A percentile compares a stretch with the other conserved stretches of the same genome.
Conservation (phyloP, 2,329 filamentous ascomycete species). For the Mycocentrospora acerina region DNA sequence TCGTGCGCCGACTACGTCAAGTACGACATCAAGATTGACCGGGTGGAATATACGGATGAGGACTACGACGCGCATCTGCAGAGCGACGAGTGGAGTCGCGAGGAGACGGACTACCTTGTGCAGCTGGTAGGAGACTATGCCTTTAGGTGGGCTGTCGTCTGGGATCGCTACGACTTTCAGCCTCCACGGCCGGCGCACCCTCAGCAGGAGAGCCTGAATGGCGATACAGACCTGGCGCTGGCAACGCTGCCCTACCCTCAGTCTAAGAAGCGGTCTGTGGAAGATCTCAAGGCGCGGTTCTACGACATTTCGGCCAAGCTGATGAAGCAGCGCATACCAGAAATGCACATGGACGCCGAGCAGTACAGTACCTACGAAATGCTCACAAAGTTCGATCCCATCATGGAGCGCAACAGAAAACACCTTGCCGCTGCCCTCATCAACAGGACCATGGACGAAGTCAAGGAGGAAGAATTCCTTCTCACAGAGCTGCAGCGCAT, state of each 20-base stretch:
- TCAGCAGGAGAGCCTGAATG: conserved; percentile 14
- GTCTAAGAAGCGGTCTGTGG: conserved; percentile 66
- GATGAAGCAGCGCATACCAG: conserved; percentile 44
- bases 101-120: conserved; percentile 92
- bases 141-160: conserved; percentile 86
- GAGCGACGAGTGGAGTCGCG: conserved; percentile 79
- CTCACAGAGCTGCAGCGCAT: conserved; percentile 91
- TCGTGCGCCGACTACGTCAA: conserved; percentile 70
- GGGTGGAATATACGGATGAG: conserved; percentile 82
- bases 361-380: conserved; percentile 83
- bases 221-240: conserved; percentile 26
- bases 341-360: conserved; percentile 70
- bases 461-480: conserved; percentile 86
- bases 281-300: conserved; percentile 89
- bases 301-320: conserved; percentile 72
- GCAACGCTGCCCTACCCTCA: conserved; percentile 45
- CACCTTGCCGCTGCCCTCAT: conserved; percentile 79
- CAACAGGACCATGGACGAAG: conserved; percentile 79
- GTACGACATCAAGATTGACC: conserved; percentile 78
- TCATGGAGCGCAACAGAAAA: conserved; percentile 78
- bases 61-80: conserved; percentile 78
- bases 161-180: conserved; percentile 85
- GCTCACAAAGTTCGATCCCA: conserved; percentile 82
- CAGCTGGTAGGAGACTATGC: conserved; percentile 74
- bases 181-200: conserved; percentile 34